phyloP scores from a whole-genome alignment of 345 rosid genomes.

The Cardamine chenopodiifolia region DNA sequence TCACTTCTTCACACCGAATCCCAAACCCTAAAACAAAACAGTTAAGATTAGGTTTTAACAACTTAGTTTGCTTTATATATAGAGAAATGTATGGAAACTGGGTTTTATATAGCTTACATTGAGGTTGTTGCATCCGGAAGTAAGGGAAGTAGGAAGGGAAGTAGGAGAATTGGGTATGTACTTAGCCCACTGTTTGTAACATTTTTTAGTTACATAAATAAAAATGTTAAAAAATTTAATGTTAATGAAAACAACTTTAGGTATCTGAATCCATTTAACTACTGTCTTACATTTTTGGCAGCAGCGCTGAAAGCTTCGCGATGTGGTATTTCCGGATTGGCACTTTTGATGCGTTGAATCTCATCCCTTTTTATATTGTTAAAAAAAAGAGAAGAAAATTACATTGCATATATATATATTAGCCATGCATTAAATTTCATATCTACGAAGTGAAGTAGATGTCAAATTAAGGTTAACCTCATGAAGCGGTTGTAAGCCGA shows the following conservation, averaged over 20 bases:
- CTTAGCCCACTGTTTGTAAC: constrained; percentile 79
- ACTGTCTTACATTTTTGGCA: constrained; percentile 76
- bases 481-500: constrained; percentile 98
- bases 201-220: neutral
- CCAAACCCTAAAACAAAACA: constrained; percentile 44
- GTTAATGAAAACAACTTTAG: neutral
- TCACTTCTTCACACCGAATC: constrained; percentile 47
- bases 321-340: constrained; percentile 94
- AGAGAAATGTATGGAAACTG: neutral
- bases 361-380: constrained; percentile 63
- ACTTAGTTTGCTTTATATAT: neutral
- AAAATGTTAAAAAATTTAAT: neutral
- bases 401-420: neutral
- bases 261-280: neutral
- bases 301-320: constrained; percentile 97
- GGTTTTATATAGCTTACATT: constrained; percentile 45
- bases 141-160: constrained; percentile 47
- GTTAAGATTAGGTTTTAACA: neutral
- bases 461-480: constrained; percentile 52
- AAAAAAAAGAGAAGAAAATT: neutral
- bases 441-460: neutral
- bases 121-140: constrained; percentile 57
- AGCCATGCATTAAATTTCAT: neutral
- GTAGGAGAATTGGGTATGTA: constrained; percentile 81
- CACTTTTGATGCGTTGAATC: constrained; percentile 95